Evolutionary conservation across 441 rosid genomes (phyloP), one percentile per base, ranked within the genome.

Genomic region (Omphalea diandra): DNA sequence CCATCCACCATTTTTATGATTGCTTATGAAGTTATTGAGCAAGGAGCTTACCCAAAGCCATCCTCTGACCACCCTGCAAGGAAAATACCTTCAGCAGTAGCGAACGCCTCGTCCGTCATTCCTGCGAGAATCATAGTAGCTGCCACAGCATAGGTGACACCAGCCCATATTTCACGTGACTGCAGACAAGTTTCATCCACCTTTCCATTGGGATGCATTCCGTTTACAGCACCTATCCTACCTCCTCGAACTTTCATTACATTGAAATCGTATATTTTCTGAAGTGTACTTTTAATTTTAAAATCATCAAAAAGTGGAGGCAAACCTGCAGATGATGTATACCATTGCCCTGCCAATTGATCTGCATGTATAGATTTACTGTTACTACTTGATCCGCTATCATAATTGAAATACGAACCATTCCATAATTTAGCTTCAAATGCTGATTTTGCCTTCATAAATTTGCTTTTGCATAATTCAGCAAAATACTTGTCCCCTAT

Each of bases 301-400:
- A 32, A 67, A 49, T 92, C 98, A 64, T 94, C 97, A 65, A 92
- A 92, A 76, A 94, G 90, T 18, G 97, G 76, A 57, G 94, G 84
- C 81, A 94, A 81, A 40, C 97, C 97, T 36, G 97, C 90, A 49
- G 99, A 94, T 63, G 96, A 95, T 0, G 90, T 81, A 76, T 94
- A 94, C 99, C 99, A 94, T 65, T 94, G 96, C 69, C 99, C 99
- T 1, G 98, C 97, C 49, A 94, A 86, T 80, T 92, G 99, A 87
- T 94, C 99, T 3, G 97, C 88, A 77, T 94, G 99, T 81, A 92
- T 94, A n/a, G 99, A 94, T 82, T 87, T 89, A 80, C 99, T 94
- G 69, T 91, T 94, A 82, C 82, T 77, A 79, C 98, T 89, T 29
- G 93, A 71, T 69, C 99, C 97, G 27, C 97, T 92, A 78, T 94